Evolutionary conservation across 345 rosid genomes (phyloP).

Genomic region (Gossypium bickii): DNA sequence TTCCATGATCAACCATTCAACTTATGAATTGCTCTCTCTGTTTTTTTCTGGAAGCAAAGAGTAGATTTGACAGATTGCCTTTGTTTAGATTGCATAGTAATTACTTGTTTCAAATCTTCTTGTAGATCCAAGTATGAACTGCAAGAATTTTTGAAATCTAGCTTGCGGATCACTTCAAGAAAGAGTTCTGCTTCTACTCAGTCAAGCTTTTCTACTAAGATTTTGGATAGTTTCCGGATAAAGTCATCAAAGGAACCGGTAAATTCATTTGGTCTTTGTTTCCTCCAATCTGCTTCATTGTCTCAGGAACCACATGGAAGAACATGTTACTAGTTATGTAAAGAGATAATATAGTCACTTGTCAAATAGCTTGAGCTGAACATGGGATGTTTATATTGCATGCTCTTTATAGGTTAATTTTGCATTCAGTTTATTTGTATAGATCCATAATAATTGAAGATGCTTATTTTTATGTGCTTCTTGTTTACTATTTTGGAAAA

Average conservation of each 20-base stretch:
- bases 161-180: slow-evolving; percentile 74
- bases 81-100: slow-evolving; percentile 13
- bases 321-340: background rate
- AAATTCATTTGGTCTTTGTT: slow-evolving; percentile 18
- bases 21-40: background rate
- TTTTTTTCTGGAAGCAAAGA: background rate
- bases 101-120: slow-evolving; percentile 21
- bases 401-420: background rate
- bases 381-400: background rate
- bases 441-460: too few species aligned
- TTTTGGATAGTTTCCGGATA: slow-evolving; percentile 60
- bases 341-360: too few species aligned
- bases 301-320: background rate
- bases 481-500: background rate
- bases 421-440: background rate
- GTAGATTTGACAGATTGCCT: background rate
- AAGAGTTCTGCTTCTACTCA: slow-evolving; percentile 40
- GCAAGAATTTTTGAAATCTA: slow-evolving; percentile 92
- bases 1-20: background rate
- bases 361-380: too few species aligned
- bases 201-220: slow-evolving; percentile 56
- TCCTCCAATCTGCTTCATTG: background rate
- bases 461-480: too few species aligned
- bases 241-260: slow-evolving; percentile 52
- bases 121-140: slow-evolving; percentile 90